Base-by-base conservation (phyloP, 192 early-diverging fungal species). In the Coemansia sp. region DNA sequence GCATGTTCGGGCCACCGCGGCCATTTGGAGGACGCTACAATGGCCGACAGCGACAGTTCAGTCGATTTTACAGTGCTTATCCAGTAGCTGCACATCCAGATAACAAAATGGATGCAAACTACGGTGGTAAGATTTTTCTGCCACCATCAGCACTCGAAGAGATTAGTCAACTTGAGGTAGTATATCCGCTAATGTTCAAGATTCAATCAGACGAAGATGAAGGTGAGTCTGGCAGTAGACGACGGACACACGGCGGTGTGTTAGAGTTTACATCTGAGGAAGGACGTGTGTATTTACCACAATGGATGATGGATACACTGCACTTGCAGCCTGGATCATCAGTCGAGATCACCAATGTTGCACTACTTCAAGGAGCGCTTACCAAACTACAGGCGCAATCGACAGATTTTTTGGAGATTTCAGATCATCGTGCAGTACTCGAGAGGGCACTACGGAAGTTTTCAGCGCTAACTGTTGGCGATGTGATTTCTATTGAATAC, bases 181-280 rank as follows among this genome's bases (percentile, higher is more conserved):
- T 87, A 17, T 96, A 94, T 72, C 97, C 97, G 23, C 90, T 97
- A 90, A 79, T 95, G 21, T 97, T 99, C 74, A 84, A 89, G 63
- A 82, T 99, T 42, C 84, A 85, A 10, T 93, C 90, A 72, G 84
- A 83, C 53, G 65, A 74, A 5, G 64, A 81, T 21, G 74, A 78
- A 11, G 36, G 8, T 3, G 52, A 27, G 8, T 39, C 31, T 2
- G 61, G 46, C 21, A 53, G 29, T 3, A 36, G 22, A 17, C 84
- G 67, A 59, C 77, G 85, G 51, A 90, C 96, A 19, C 95, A 99
- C 64, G 94, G 95, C 25, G 97, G 97, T 65, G 97, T 99, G 8
- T 87, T 99, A 8, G 96, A 99, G 83, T 99, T 99, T 70, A 95
- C 92, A 33, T 96, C 97, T 10, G 96, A 97, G 73, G 95, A 98